Conservation (phyloP, 345 rosid genomes). For the Trapa bicornis region DNA sequence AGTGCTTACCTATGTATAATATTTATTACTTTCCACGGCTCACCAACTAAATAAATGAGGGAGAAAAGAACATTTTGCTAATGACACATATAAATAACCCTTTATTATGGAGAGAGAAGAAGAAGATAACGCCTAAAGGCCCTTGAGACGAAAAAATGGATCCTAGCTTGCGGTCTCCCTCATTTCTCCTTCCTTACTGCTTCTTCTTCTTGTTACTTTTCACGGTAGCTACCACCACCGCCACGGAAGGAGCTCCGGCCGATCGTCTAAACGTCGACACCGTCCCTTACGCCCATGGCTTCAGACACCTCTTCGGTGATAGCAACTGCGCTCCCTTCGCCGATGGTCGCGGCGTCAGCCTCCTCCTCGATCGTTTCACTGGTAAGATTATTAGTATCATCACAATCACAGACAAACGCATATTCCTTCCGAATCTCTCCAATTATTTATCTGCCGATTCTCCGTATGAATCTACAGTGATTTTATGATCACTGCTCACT, state of each 20-base stretch:
- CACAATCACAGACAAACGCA: too few species aligned
- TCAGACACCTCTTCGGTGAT: constrained; percentile 73
- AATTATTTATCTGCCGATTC: too few species aligned
- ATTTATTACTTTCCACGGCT: too few species aligned
- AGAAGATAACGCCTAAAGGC: too few species aligned
- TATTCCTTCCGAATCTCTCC: too few species aligned
- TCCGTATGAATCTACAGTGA: too few species aligned
- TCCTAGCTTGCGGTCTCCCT: not conserved
- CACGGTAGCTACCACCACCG: not conserved
- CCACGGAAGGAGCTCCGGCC: not conserved
- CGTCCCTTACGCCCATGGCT: constrained; percentile 68
- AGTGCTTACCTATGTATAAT: too few species aligned
- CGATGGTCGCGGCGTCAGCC: constrained; percentile 59
- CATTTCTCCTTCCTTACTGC: not conserved
- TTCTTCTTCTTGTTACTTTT: constrained; percentile 3
- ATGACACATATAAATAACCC: not conserved
- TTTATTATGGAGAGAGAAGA: not conserved
- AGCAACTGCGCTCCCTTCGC: constrained; percentile 67
- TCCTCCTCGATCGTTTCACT: constrained; percentile 74
- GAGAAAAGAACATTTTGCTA: not conserved
- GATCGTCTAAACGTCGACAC: constrained; percentile 36
- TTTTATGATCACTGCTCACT: too few species aligned
- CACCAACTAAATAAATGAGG: too few species aligned
- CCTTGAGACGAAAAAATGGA: not conserved
- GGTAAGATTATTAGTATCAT: constrained; percentile 21